Evolutionary conservation across 1,284 basidiomycete genomes (phyloP), one percentile per base, ranked within the genome.

Genomic region (Ustilago trichophora): DNA sequence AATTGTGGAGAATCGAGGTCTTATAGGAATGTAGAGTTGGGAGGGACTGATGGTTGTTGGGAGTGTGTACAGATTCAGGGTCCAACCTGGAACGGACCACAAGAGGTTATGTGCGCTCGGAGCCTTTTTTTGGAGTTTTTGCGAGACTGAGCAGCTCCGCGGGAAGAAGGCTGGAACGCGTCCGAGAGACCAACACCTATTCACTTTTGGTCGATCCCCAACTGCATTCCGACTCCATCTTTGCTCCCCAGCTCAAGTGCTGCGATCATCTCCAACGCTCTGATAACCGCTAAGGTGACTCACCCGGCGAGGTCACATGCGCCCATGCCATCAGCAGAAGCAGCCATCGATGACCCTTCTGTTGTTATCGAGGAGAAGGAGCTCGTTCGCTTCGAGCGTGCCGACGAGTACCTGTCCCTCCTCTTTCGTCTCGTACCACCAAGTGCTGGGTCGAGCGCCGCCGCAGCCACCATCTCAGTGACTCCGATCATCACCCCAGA

Each of bases 321-420:
- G 9, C n/a, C n/a, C 15, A 60, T 60, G 57, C 24, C 33, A 4
- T 55, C 37, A 12, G 12, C 37, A 24, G 43, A 41, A 12, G 31
- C 46, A 11, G 12, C 31, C n/a, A 34, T 43, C 41, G 47, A 50
- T 15, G 58, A 62, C 18, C 15, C 53, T n/a, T 38, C 46, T 6
- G 37, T 9, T 5, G 41, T 43, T 11, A 13, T 69, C 27, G 67
- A 70, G 40, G 67, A 70, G 34, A 65, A 52, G 43, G 72, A 76
- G 48, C 69, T 74, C 6, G 54, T 66, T 16, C 59, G 66, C 27
- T 76, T 76, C 33, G 69, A 69, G 13, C 32, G 50, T 6, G 65
- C 56, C 0, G 50, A 70, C n/a, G 66, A 59, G 33, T 76, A 65
- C 33, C 46, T 74, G 34, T 43, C 41, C 21, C 53, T 69, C 6